Evolutionary conservation across 495 filamentous ascomycete genomes (phyloP).

Genomic region (Venustampulla echinocandica): DNA sequence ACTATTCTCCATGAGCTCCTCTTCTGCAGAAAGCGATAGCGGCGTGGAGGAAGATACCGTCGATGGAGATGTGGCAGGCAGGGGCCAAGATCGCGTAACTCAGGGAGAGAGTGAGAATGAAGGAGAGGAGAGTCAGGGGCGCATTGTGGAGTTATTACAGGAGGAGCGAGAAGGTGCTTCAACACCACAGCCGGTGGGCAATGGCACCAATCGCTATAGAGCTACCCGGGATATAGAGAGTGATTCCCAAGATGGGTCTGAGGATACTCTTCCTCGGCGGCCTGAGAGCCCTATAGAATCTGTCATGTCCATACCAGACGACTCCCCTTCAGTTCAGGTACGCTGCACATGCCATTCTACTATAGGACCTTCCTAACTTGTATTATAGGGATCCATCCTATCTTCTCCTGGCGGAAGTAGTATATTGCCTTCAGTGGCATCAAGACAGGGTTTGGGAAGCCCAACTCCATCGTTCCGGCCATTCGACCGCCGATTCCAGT

Average conservation of each 20-base stretch:
- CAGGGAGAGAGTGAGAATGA: conserved; percentile 5
- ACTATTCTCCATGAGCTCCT: conserved; percentile 38
- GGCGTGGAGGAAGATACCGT: conserved; percentile 35
- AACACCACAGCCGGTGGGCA: conserved; percentile 21
- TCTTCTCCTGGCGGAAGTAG: conserved; percentile 66
- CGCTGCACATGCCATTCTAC: conserved; percentile 17
- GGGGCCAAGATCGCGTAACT: neutral
- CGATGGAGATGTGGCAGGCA: conserved; percentile 19
- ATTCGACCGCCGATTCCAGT: conserved; percentile 90
- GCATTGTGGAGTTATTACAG: conserved; percentile 33
- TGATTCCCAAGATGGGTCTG: conserved; percentile 36
- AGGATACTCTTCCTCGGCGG: conserved; percentile 14
- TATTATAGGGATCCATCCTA: conserved; percentile 61
- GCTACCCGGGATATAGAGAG: conserved; percentile 35
- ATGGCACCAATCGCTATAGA: conserved; percentile 38
- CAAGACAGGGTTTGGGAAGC: conserved; percentile 38
- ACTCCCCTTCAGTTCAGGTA: conserved; percentile 84
- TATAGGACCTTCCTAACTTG: conserved; percentile 12
- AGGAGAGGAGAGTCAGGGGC: conserved; percentile 20
- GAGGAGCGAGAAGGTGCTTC: conserved; percentile 31
- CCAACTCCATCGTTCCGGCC: conserved; percentile 80
- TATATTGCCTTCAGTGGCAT: conserved; percentile 36
- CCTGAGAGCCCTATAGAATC: conserved; percentile 40
- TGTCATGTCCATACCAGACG: conserved; percentile 67
- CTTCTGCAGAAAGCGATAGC: conserved; percentile 37